Conservation (phyloP, 2,329 filamentous ascomycete genomes). For the Hypomyces rosellus region DNA sequence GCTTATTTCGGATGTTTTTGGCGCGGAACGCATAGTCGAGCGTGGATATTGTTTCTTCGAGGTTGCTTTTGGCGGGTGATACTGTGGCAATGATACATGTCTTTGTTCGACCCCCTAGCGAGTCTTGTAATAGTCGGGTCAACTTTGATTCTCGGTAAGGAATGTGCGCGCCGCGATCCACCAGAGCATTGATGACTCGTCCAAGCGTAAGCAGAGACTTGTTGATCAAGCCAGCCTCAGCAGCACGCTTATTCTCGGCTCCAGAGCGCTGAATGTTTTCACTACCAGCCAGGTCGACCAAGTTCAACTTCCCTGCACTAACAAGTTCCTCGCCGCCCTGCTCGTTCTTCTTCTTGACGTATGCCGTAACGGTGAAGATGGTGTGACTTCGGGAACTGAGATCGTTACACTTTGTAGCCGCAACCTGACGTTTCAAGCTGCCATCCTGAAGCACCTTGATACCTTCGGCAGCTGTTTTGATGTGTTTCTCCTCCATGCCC, state of each 20-base stretch:
- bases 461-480: constrained; percentile 75
- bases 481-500: constrained; percentile 95
- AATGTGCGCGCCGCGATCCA: constrained; percentile 84
- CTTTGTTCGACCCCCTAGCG: constrained; percentile 88
- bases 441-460: constrained; percentile 85
- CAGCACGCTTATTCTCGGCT: constrained; percentile 94
- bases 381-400: constrained; percentile 95
- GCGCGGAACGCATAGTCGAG: constrained; percentile 96
- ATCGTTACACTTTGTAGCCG: constrained; percentile 99
- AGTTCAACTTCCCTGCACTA: constrained; percentile 86
- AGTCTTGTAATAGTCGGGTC: constrained; percentile 91
- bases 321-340: constrained; percentile 85
- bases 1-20: constrained; percentile 98
- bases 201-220: constrained; percentile 93
- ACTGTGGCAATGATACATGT: constrained; percentile 98
- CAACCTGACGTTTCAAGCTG: constrained; percentile 93
- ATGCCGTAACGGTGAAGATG: constrained; percentile 91
- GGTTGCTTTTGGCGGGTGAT: constrained; percentile 87
- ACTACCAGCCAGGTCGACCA: constrained; percentile 93
- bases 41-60: constrained; percentile 97
- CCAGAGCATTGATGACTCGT: constrained; percentile 93
- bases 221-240: constrained; percentile 95
- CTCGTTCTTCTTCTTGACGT: constrained; percentile 74
- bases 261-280: constrained; percentile 97
- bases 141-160: constrained; percentile 92